Percentiles rank a stretch among this genome's conserved stretches.
phyloP scores from a whole-genome alignment of 2,329 filamentous ascomycete genomes.

The Alternaria atra region DNA sequence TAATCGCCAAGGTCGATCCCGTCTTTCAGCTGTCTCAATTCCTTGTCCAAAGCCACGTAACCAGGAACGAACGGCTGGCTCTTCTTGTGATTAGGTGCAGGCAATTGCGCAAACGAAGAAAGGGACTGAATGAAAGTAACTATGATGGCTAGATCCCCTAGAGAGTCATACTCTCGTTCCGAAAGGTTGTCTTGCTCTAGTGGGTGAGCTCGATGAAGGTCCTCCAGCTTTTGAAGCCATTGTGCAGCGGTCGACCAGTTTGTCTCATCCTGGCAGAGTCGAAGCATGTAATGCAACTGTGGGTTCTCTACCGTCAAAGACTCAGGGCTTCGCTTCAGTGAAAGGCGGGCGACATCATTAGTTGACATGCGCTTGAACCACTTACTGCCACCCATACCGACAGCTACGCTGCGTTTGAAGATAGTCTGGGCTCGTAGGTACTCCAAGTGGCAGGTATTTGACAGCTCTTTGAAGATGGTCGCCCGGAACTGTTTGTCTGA shows the following conservation, averaged over 20 bases:
- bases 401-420: slow-evolving; percentile 56
- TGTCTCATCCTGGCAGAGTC: slow-evolving; percentile 55
- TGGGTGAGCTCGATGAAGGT: slow-evolving; percentile 49
- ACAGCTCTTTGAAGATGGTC: slow-evolving; percentile 58
- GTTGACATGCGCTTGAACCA: slow-evolving; percentile 53
- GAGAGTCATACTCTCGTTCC: slow-evolving; percentile 46
- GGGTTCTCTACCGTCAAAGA: slow-evolving; percentile 47
- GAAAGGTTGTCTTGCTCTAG: slow-evolving; percentile 47
- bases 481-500: slow-evolving; percentile 42
- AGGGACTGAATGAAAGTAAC: slow-evolving; percentile 55
- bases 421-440: slow-evolving; percentile 51
- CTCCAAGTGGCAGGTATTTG: slow-evolving; percentile 57
- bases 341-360: slow-evolving; percentile 49
- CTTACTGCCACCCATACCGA: slow-evolving; percentile 43
- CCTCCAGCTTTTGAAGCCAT: slow-evolving; percentile 55
- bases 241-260: slow-evolving; percentile 48
- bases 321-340: slow-evolving; percentile 55
- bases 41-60: slow-evolving; percentile 46
- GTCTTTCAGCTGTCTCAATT: slow-evolving; percentile 53
- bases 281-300: slow-evolving; percentile 57
- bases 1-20: slow-evolving; percentile 38
- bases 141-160: slow-evolving; percentile 53
- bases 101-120: slow-evolving; percentile 46
- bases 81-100: slow-evolving; percentile 51
- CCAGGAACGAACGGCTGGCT: slow-evolving; percentile 51